Conservation (phyloP, 305 asterid species). For the Plantago coronopus region DNA sequence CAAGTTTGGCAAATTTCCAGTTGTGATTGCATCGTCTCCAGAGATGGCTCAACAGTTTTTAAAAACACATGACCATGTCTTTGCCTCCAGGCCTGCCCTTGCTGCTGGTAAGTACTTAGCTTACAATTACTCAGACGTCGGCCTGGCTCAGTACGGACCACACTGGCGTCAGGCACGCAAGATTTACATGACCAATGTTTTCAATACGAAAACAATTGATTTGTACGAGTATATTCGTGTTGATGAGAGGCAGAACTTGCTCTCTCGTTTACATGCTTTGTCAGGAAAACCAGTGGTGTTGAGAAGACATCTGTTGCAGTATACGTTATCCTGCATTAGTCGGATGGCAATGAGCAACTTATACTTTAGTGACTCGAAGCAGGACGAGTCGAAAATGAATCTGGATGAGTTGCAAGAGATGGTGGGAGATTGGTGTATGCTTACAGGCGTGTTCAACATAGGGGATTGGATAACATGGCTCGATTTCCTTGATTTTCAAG, state of each 20-base stretch:
- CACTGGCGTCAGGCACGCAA: constrained; percentile 21
- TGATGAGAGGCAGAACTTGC: constrained; percentile 21
- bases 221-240: constrained; percentile 13
- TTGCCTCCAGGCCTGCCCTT: constrained; percentile 28
- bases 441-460: constrained; percentile 24
- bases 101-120: constrained; percentile 24
- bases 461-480: constrained; percentile 46
- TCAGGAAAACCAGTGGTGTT: constrained; percentile 27
- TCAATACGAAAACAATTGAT: constrained; percentile 7
- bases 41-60: constrained; percentile 33
- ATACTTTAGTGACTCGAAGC: constrained; percentile 26
- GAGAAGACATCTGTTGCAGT: constrained; percentile 28
- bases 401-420: too few species aligned
- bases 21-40: constrained; percentile 30
- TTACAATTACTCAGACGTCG: constrained; percentile 22
- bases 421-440: constrained; percentile 28
- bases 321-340: constrained; percentile 28
- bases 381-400: constrained; percentile 22
- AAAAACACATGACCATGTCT: constrained; percentile 22
- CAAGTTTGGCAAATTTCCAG: constrained; percentile 28
- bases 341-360: constrained; percentile 34
- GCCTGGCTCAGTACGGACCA: constrained; percentile 20
- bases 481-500: constrained; percentile 26
- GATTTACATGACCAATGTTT: constrained; percentile 11
- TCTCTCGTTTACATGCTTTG: constrained; percentile 6